Evolutionary conservation across 148 eudicot genomes (phyloP).

Genomic region (Hydrangea macrophylla): DNA sequence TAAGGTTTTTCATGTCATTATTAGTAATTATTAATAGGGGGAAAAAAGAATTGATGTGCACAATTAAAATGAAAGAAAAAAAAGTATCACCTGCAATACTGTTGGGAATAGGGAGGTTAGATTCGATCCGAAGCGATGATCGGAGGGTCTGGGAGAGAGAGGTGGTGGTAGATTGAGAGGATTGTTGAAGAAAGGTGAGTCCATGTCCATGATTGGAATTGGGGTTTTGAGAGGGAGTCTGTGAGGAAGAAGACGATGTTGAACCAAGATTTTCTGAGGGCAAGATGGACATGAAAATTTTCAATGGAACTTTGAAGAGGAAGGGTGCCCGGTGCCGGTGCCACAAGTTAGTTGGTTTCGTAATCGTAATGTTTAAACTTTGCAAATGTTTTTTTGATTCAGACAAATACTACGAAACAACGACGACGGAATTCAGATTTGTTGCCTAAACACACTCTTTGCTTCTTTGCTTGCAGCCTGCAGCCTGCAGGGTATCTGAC

Average conservation of each 20-base stretch:
- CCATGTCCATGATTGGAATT: conserved; percentile 67
- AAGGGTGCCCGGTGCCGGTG: no score
- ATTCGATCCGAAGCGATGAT: conserved; percentile 30
- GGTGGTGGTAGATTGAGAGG: conserved; percentile 15
- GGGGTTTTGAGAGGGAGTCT: conserved; percentile 44
- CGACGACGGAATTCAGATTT: no score
- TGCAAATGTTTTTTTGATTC: no score
- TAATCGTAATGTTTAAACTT: no score
- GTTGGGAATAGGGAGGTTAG: conserved; percentile 22
- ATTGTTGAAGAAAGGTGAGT: conserved; percentile 14
- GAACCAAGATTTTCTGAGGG: conserved; percentile 64
- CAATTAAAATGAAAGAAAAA: not conserved
- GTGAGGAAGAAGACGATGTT: conserved; percentile 45
- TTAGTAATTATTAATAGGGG: not conserved
- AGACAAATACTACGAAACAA: no score
- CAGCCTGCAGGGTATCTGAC: no score
- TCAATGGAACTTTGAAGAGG: not conserved
- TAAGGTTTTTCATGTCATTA: conserved; percentile 16
- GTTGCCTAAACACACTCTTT: no score
- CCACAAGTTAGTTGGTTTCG: no score
- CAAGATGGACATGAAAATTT: conserved; percentile 96
- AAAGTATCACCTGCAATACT: conserved; percentile 25
- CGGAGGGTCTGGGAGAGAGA: conserved; percentile 17
- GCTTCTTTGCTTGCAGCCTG: no score
- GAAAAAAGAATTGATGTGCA: not conserved